Evolutionary conservation across 1,284 basidiomycete genomes (phyloP).

Genomic region (Boletus semigastroideus): DNA sequence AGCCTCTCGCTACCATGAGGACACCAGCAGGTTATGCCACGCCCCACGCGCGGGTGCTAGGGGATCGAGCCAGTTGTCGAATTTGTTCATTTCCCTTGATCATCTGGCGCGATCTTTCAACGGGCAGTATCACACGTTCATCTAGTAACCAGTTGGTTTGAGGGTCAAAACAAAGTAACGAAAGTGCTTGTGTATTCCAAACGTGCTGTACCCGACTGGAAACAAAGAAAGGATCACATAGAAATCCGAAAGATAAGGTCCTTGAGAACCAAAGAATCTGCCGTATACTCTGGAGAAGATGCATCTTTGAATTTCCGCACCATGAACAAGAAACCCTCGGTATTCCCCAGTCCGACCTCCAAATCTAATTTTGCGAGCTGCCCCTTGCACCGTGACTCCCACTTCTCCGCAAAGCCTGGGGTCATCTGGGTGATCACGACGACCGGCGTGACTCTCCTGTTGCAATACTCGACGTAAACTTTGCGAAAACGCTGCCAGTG

Average conservation of each 20-base stretch:
- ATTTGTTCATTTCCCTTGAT: not conserved
- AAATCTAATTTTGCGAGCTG: slow-evolving; percentile 15
- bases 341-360: not conserved
- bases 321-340: slow-evolving; percentile 8
- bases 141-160: not conserved
- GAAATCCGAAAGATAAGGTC: slow-evolving; percentile 16
- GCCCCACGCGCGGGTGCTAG: not conserved
- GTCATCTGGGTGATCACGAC: slow-evolving; percentile 30
- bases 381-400: slow-evolving; percentile 22
- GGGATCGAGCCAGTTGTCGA: not conserved
- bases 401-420: slow-evolving; percentile 14
- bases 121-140: too few species aligned
- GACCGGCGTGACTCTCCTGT: slow-evolving; percentile 24
- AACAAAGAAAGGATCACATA: slow-evolving; percentile 2
- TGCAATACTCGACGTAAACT: slow-evolving; percentile 26
- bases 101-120: not conserved
- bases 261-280: slow-evolving; percentile 24
- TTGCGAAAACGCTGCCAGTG: slow-evolving; percentile 30
- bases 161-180: not conserved
- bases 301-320: slow-evolving; percentile 16
- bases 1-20: slow-evolving; percentile 12
- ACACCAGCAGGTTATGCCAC: slow-evolving; percentile 19
- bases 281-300: slow-evolving; percentile 20
- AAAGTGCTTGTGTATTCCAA: not conserved
- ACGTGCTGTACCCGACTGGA: not conserved